Conservation (phyloP, 176 grass and related monocot genomes). For the Oryza meyeriana region DNA sequence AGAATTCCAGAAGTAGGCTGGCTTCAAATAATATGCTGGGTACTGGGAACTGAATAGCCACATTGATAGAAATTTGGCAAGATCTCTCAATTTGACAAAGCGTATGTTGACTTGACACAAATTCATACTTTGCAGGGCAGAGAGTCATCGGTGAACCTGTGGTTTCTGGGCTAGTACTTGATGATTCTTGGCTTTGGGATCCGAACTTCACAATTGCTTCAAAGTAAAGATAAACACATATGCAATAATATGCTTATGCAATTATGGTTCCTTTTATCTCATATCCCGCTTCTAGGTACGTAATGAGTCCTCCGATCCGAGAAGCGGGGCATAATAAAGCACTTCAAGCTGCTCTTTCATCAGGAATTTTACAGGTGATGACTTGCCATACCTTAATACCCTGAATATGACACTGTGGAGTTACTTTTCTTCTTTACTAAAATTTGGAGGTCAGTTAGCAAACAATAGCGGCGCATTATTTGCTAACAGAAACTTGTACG, state of each 20-base stretch:
- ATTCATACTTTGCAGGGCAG: conserved; percentile 59
- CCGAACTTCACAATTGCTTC: conserved; percentile 78
- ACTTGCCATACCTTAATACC: not conserved
- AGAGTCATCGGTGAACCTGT: conserved; percentile 92
- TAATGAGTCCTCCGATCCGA: conserved; percentile 96
- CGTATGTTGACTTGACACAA: conserved; percentile 13
- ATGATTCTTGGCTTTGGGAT: conserved; percentile 98
- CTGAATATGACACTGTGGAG: not conserved
- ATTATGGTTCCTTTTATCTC: conserved; percentile 29
- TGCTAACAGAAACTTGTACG: not conserved
- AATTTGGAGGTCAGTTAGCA: not conserved
- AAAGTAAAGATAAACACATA: conserved; percentile 47
- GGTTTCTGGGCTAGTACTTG: conserved; percentile 85
- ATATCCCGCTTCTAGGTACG: conserved; percentile 64
- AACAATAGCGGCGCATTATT: not conserved
- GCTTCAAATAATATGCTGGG: not conserved
- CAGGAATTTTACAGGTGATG: conserved; percentile 77
- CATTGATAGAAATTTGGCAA: conserved; percentile 21
- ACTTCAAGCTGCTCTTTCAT: conserved; percentile 89
- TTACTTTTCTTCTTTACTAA: not conserved
- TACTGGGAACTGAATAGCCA: not conserved
- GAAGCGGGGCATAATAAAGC: conserved; percentile 77
- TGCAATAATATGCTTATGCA: not conserved
- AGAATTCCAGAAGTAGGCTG: not conserved
- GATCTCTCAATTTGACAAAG: not conserved